Percentiles rank a stretch among this genome's conserved stretches.
phyloP scores from a whole-genome alignment of 2,329 filamentous ascomycete genomes.

The Sphaerulina vaccinii region DNA sequence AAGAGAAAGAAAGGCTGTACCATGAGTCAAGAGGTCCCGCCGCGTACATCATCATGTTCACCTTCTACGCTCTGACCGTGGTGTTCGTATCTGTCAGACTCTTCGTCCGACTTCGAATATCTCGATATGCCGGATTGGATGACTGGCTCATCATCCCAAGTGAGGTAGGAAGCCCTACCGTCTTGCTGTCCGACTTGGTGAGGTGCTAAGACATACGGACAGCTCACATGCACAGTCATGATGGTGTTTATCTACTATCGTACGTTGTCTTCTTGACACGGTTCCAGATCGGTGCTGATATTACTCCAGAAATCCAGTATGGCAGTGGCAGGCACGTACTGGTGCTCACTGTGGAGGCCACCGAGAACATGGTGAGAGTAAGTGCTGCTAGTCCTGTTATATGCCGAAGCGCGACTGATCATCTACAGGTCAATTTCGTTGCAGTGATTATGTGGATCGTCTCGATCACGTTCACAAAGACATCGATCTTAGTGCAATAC shows the following conservation, averaged over 20 bases:
- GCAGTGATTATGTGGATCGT: slow-evolving; percentile 8
- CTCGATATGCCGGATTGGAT: slow-evolving; percentile 4
- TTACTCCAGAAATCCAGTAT: slow-evolving; percentile 6
- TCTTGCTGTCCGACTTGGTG: neutral
- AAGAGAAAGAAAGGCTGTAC: slow-evolving; percentile 5
- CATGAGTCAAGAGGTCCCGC: slow-evolving; percentile 12
- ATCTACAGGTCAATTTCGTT: slow-evolving; percentile 8
- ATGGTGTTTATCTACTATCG: neutral
- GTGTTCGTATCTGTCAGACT: slow-evolving; percentile 10
- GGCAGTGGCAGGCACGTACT: slow-evolving; percentile 11
- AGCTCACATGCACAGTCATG: slow-evolving; percentile 1
- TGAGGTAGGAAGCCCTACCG: slow-evolving; percentile 7
- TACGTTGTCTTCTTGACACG: neutral
- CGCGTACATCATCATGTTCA: slow-evolving; percentile 10
- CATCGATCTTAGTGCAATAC: slow-evolving; percentile 18
- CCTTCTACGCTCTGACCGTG: slow-evolving; percentile 15
- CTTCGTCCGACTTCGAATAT: slow-evolving; percentile 3
- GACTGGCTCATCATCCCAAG: slow-evolving; percentile 15
- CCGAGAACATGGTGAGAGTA: slow-evolving; percentile 5
- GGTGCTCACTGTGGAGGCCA: slow-evolving; percentile 2
- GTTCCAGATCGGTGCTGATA: neutral
- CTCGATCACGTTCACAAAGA: slow-evolving; percentile 9
- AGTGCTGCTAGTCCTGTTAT: neutral
- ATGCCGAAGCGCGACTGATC: neutral
- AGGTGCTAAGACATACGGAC: neutral